These are phyloP conservation scores for Stellera chamaejasme DNA, from an alignment of 345 rosid genomes.

Conservation along the genomic window DNA sequence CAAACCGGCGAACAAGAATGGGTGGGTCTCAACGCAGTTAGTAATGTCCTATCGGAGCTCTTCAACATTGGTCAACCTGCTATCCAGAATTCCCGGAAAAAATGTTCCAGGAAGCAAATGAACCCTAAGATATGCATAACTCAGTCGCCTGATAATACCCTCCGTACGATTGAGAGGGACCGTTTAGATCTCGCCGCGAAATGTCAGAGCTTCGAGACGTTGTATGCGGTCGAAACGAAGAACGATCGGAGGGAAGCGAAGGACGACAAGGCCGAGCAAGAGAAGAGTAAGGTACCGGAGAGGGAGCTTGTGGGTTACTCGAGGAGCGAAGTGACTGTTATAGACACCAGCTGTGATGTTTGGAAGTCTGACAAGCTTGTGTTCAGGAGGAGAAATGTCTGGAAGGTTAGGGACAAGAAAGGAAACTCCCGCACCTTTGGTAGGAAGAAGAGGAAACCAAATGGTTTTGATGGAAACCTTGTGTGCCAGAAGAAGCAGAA, in stretches of 20 bases:
- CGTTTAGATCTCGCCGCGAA: constrained; percentile 14
- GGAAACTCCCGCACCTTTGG: constrained; percentile 43
- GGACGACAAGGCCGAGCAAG: constrained; percentile 10
- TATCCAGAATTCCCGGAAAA: constrained; percentile 21
- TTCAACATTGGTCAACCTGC: constrained; percentile 45
- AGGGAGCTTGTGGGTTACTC: constrained; percentile 66
- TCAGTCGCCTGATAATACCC: constrained; percentile 13
- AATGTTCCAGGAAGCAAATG: constrained; percentile 59
- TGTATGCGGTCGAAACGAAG: constrained; percentile 23
- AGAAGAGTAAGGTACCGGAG: constrained; percentile 29
- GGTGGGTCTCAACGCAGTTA: constrained; percentile 42
- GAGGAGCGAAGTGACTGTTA: constrained; percentile 89
- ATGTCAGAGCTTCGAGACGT: constrained; percentile 22
- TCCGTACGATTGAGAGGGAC: constrained; percentile 10
- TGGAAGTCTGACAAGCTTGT: constrained; percentile 92
- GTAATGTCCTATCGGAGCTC: constrained; percentile 70
- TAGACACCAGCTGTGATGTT: constrained; percentile 65
- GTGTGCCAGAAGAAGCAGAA: constrained; percentile 41
- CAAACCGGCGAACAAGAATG: constrained; percentile 24
- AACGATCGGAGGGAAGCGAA: constrained; percentile 16
- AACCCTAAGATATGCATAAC: constrained; percentile 59
- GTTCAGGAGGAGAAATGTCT: constrained; percentile 59
- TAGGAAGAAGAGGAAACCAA: constrained; percentile 59
- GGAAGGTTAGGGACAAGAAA: constrained; percentile 85
- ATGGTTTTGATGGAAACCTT: constrained; percentile 21